phyloP scores from a whole-genome alignment of 1,284 basidiomycete genomes.

The Rhodotorula glutinis region DNA sequence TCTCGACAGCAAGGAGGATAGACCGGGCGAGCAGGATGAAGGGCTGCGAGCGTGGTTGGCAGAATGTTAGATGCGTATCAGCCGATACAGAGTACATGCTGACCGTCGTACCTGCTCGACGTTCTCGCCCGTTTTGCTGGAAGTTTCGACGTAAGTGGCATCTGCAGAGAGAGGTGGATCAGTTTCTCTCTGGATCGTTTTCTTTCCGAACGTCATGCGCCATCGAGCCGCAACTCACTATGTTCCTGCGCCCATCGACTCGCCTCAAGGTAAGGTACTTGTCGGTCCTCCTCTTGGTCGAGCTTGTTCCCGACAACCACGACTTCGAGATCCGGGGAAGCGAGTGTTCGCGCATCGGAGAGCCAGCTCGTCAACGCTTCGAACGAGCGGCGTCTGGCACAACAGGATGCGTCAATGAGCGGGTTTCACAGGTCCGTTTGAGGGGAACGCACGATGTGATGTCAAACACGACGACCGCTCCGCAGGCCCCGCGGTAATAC shows the following conservation, averaged over 20 bases:
- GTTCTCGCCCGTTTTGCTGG: slow-evolving; percentile 87
- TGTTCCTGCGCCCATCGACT: slow-evolving; percentile 92
- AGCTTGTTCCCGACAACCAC: slow-evolving; percentile 95
- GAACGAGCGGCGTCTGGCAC: slow-evolving; percentile 41
- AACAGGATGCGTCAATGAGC: not conserved
- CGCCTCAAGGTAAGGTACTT: slow-evolving; percentile 92
- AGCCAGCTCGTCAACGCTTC: slow-evolving; percentile 65
- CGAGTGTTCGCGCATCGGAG: slow-evolving; percentile 82
- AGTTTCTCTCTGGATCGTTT: not conserved
- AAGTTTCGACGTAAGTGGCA: slow-evolving; percentile 87
- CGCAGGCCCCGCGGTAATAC: slow-evolving; percentile 93
- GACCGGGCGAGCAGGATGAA: slow-evolving; percentile 86
- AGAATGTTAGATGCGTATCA: too few relatives aligned
- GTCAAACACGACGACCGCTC: slow-evolving; percentile 90
- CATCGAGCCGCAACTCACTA: slow-evolving; percentile 55
- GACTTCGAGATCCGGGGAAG: slow-evolving; percentile 77
- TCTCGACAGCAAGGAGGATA: slow-evolving; percentile 89
- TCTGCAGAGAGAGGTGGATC: slow-evolving; percentile 55
- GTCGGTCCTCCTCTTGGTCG: slow-evolving; percentile 86
- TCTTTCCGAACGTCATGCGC: too few relatives aligned
- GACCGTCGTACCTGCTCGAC: slow-evolving; percentile 57
- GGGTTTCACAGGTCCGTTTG: too few relatives aligned
- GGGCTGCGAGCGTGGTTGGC: slow-evolving; percentile 61
- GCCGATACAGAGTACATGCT: too few relatives aligned
- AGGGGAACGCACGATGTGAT: slow-evolving; percentile 59